A percentile compares a stretch with the other conserved stretches of the same genome.
Conservation (phyloP, 345 rosid species). For the Jatropha curcas region DNA sequence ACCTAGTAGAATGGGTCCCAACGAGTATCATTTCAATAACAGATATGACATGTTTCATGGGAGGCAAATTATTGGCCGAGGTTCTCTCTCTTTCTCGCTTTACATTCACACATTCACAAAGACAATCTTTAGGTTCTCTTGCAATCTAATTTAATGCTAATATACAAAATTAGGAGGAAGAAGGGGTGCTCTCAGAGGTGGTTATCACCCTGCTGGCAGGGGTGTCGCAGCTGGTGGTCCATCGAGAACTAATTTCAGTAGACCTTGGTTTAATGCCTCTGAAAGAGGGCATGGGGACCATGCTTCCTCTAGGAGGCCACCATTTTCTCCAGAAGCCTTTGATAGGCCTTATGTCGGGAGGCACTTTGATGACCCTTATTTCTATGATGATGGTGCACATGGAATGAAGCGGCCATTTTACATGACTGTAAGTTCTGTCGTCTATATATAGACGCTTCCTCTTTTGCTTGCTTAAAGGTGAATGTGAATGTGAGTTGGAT, state of each 20-base stretch:
- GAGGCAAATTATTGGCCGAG: conserved; percentile 39
- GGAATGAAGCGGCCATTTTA: conserved; percentile 55
- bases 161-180: conserved; percentile 38
- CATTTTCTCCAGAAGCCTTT: conserved; percentile 47
- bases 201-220: conserved; percentile 37
- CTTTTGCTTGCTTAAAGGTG: not conserved
- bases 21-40: conserved; percentile 33
- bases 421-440: conserved; percentile 34
- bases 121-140: not conserved
- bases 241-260: conserved; percentile 40
- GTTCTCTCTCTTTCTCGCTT: conserved; percentile 26
- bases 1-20: conserved; percentile 35
- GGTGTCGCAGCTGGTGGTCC: conserved; percentile 31
- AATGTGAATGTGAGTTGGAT: not conserved
- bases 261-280: conserved; percentile 44
- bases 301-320: conserved; percentile 37
- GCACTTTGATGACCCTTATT: conserved; percentile 46
- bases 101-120: not conserved
- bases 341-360: conserved; percentile 41
- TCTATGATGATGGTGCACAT: conserved; percentile 38
- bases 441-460: not conserved
- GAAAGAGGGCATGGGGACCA: conserved; percentile 37
- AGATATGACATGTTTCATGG: conserved; percentile 34
- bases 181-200: conserved; percentile 48
- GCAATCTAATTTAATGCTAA: conserved; percentile 18